phyloP scores from a whole-genome alignment of 148 eudicot genomes.

The Polygonum aviculare region DNA sequence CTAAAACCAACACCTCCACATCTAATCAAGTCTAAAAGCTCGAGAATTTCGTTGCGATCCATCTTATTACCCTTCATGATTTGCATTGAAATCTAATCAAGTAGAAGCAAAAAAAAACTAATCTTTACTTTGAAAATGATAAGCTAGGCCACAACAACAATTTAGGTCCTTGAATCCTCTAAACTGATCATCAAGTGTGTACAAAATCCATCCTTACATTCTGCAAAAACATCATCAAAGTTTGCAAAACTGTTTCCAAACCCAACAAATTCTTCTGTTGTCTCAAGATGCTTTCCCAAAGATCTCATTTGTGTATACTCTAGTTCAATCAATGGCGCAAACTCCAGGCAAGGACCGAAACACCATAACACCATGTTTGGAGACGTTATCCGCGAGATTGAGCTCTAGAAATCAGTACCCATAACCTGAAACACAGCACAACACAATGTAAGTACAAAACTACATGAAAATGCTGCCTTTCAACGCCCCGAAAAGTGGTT shows the following conservation, averaged over 20 bases:
- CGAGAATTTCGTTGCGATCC: too few relatives aligned
- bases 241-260: not conserved
- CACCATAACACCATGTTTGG: not conserved
- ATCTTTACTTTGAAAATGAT: too few relatives aligned
- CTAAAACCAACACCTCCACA: not conserved
- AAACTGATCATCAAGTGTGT: too few relatives aligned
- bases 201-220: too few relatives aligned
- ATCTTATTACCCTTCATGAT: too few relatives aligned
- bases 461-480: not conserved
- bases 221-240: too few relatives aligned
- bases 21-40: too few relatives aligned
- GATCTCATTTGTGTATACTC: not conserved
- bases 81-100: too few relatives aligned
- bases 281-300: not conserved
- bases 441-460: not conserved
- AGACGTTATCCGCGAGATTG: not conserved
- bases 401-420: not conserved
- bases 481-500: too few relatives aligned
- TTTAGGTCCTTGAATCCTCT: too few relatives aligned
- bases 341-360: not conserved
- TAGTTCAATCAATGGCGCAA: not conserved
- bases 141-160: too few relatives aligned
- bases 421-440: not conserved
- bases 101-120: too few relatives aligned
- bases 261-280: not conserved